Evolutionary conservation across 1,139 yeast species (phyloP), one percentile per base, ranked within the genome.

Genomic region (Hansenula lynferdii): DNA sequence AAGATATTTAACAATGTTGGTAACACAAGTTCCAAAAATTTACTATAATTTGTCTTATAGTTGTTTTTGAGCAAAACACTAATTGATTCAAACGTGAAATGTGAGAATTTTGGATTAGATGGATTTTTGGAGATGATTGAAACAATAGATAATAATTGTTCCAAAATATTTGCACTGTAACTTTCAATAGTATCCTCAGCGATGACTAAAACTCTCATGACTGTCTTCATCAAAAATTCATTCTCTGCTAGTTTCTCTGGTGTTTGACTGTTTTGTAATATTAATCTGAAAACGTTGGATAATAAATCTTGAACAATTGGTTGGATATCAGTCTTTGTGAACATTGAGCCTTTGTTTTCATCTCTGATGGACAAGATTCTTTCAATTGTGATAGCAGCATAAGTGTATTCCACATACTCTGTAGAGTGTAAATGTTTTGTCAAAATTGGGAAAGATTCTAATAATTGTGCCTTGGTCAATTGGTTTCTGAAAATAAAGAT

Each of bases 171-270:
- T 10, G 67, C 48, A 38, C 71, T 64, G 40, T 72, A 64, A 17
- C 64, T 57, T 21, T 60, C 58, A 15, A 80, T 54, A 1, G 77
- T 61, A 42, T 85, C 87, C 56, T 86, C 95, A 16, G 85, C 72
- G 6, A 90, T 80, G 42, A 81, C 70, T 42, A 92, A 65, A 7
- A 90, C 80, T 53, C 97, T 75, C 90, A 89, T 87, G 5, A 86
- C 69, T 48, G 95, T 78, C 57, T 85, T 87, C 80, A 92, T 84
- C 56, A 92, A 68, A 56, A 86, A 92, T 57, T 94, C 98, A 60
- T 94, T 94, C 58, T 92, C 97, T 0, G 97, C 92, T 43, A 94
- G 68, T 57, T 89, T 90, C 58, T 90, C 97, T 0, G 97, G 97
- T 0, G 89, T 69, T 6, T 64, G 57, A 27, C 75, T 72, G 43